Evolutionary conservation across 2,329 filamentous ascomycete species (phyloP), one percentile per base, ranked within the genome.

Genomic region (Knufia fluminis): DNA sequence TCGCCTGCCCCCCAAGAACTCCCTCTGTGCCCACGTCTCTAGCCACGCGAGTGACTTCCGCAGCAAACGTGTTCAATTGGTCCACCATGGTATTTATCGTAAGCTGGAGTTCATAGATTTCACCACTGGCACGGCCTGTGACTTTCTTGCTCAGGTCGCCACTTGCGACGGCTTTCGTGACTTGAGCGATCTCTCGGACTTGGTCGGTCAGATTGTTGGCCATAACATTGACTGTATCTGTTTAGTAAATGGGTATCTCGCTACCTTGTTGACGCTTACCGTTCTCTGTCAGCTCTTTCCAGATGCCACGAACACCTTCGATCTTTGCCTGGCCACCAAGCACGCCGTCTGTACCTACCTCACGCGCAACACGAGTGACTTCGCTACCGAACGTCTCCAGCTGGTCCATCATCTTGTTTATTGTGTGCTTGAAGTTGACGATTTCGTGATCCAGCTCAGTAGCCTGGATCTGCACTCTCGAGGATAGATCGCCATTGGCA

Each of bases 391-490:
- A 97, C 52, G 94, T 86, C 65, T 96, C 90, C 52, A 97, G 77
- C 68, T 96, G 91, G 64, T 97, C 91, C 80, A 97, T 94, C 91
- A 97, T 97, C 58, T 86, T 94, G 67, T 97, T 97, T 72, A 97
- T 97, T 54, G 91, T 96, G 61, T 88, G 83, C 71, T 97, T 97
- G 75, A 97, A 97, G 8, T 88, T 90, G 23, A 89, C 92, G 62
- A 97, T 97, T 75, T 97, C 91, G 23, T 90, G 89, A 74, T 97
- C 91, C 84, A 96, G 92, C 71, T 97, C 91, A 58, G 94, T 84
- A 3, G 86, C 86, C 65, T 96, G 92, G 66, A 97, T 94, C 62
- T 91, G 81, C 55, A 96, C 91, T 71, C 95, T 94, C 75, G 95
- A 96, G 66, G 89, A 95, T 53, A 97, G 75, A 64, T 97, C 91